A percentile compares a stretch with the other conserved stretches of the same genome.
Evolutionary conservation across 768 basidiomycete species (phyloP).

Genomic region (Pleurotus salmoneostramineus): DNA sequence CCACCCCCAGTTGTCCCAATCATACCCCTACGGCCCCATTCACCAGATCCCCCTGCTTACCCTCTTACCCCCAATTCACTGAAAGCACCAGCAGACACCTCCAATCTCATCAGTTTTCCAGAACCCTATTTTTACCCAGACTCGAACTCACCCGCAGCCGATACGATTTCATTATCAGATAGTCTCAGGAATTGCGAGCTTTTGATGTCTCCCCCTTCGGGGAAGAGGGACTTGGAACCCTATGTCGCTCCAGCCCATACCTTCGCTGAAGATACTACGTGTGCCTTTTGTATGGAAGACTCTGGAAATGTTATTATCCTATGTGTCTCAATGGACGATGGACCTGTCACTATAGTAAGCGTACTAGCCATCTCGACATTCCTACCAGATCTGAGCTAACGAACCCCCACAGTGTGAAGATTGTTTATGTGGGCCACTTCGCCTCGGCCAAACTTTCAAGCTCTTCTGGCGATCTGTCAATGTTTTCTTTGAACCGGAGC

Average conservation of each 20-base stretch:
- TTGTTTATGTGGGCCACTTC: not conserved
- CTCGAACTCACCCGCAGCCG: not conserved
- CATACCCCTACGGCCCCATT: not conserved
- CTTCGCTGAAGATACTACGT: not conserved
- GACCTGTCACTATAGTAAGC: not conserved
- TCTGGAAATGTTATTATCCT: not conserved
- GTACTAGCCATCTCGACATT: not conserved
- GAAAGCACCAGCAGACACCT: not conserved
- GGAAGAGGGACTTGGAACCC: not conserved
- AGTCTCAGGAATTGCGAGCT: not conserved
- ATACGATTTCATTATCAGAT: not conserved
- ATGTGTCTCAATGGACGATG: not conserved
- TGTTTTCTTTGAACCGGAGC: not conserved
- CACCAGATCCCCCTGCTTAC: not conserved
- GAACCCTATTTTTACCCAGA: not conserved
- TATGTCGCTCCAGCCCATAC: too few relatives aligned
- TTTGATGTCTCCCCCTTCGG: not conserved
- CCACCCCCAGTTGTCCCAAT: too few relatives aligned
- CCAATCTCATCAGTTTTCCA: not conserved
- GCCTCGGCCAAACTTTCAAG: not conserved
- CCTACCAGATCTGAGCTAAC: not conserved
- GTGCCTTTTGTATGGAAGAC: conserved; percentile 4
- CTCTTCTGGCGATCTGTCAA: not conserved
- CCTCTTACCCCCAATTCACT: not conserved
- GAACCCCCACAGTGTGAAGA: not conserved